Base-by-base conservation (phyloP, 2,329 filamentous ascomycete species). In the Verticillium tricorpus region DNA sequence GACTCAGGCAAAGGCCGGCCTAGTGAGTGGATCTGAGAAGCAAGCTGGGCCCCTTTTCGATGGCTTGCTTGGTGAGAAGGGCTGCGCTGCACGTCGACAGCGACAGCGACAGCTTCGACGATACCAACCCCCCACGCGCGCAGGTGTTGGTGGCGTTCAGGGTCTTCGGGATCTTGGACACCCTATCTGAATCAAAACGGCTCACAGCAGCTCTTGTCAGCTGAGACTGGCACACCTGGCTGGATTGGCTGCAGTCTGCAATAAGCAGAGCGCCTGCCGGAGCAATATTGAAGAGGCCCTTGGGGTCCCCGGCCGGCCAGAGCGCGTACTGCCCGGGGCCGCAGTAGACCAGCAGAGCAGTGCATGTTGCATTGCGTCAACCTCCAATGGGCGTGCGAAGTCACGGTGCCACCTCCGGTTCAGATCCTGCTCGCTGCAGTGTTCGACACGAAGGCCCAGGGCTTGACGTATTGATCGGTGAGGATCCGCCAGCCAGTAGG, bases 341-440 rank as follows among this genome's bases (percentile, higher is more conserved):
- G 45, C 45, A 22, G n/a, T 22, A 52, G 19, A 25, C n/a, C n/a
- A 52, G 45, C 45, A 52, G n/a, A 25, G 22, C 45, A 25, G 9
- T 22, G 5, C 19, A 52, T 11, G n/a, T 11, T 52, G 45, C 45
- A 52, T 52, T 11, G 45, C 9, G 5, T 19, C 19, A 14, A 19
- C 12, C 31, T 50, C 57, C 57, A 58, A 52, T 58, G 39, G 57
- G 14, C 7, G 7, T 12, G 22, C 31, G 14, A 28, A 22, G n/a
- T 12, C 19, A 32, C 15, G 8, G 37, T 31, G 14, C 19, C 39
- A n/a, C 35, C 22, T 32, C 22, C 39, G 22, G 34, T 32, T n/a
- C 34, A 50, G 14, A 58, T 58, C 37, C 57, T 58, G 57, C 15
- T 58, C 14, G 57, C 57, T 58, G 39, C 57, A 50, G 31, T 34